Evolutionary conservation across 139 green algal genomes (phyloP).

Genomic region (Raphidocelis subcapitata): DNA sequence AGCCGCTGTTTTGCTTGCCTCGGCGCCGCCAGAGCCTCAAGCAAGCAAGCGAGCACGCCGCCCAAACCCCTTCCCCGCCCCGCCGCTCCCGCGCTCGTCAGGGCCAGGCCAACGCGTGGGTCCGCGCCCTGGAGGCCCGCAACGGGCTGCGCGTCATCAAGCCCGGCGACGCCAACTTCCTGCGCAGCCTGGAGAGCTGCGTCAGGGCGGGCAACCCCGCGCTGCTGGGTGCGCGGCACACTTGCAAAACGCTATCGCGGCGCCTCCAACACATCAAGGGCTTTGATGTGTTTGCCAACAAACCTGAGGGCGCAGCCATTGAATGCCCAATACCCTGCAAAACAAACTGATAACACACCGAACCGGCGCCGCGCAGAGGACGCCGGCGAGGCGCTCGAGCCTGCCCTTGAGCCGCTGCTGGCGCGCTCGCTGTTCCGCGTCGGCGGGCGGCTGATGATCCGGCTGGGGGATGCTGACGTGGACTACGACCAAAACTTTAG

Average conservation of each 20-base stretch:
- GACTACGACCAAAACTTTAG: conserved; percentile 82
- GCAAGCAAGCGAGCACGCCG: no score
- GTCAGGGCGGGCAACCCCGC: conserved; percentile 48
- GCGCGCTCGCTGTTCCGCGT: conserved; percentile 48
- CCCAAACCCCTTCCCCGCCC: no score
- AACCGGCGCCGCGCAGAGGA: conserved; percentile 37
- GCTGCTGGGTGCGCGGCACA: neutral
- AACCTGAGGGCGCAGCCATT: no score
- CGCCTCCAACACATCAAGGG: neutral
- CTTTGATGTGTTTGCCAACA: neutral
- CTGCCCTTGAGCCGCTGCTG: conserved; percentile 79
- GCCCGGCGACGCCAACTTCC: conserved; percentile 71
- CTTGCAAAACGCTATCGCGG: neutral
- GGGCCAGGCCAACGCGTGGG: conserved; percentile 78
- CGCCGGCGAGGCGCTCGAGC: conserved; percentile 75
- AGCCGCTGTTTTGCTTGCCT: no score
- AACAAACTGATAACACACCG: no score
- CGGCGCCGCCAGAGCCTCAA: no score
- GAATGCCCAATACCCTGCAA: no score
- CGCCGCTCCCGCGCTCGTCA: no score
- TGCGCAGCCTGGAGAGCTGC: conserved; percentile 75
- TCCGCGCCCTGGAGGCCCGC: conserved; percentile 78
- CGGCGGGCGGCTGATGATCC: conserved; percentile 63
- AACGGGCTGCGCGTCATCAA: conserved; percentile 75
- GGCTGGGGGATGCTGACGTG: conserved; percentile 76